Evolutionary conservation across 2,329 filamentous ascomycete genomes (phyloP).

Genomic region (Parastagonospora nodorum): DNA sequence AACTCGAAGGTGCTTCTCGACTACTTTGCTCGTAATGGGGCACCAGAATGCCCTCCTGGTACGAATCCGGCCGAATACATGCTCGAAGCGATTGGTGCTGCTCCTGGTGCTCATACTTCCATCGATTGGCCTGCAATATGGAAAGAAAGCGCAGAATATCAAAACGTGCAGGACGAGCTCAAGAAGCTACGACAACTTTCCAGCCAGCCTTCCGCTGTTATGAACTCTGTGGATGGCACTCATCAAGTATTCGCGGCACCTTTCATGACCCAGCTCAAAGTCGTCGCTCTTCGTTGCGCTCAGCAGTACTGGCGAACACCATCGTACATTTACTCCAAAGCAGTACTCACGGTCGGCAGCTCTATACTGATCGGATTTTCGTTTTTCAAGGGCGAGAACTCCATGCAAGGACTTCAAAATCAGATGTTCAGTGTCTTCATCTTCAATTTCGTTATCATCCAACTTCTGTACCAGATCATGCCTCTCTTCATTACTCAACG

Average conservation of each 20-base stretch:
- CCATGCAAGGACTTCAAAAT: slow-evolving; percentile 52
- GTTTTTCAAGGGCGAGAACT: slow-evolving; percentile 46
- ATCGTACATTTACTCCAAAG: slow-evolving; percentile 49
- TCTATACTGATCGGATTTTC: slow-evolving; percentile 47
- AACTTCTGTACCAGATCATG: slow-evolving; percentile 54
- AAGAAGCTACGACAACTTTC: slow-evolving; percentile 46
- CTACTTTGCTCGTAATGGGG: slow-evolving; percentile 77
- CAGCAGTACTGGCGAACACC: slow-evolving; percentile 55
- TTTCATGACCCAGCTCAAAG: slow-evolving; percentile 37
- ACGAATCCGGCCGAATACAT: slow-evolving; percentile 79
- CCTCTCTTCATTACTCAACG: slow-evolving; percentile 62
- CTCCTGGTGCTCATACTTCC: slow-evolving; percentile 25
- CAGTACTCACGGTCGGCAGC: slow-evolving; percentile 31
- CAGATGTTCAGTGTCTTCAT: slow-evolving; percentile 59
- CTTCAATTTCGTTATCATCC: slow-evolving; percentile 51
- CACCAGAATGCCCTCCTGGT: slow-evolving; percentile 63
- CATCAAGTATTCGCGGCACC: slow-evolving; percentile 52
- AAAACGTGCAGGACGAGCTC: slow-evolving; percentile 44
- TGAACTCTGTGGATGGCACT: slow-evolving; percentile 52
- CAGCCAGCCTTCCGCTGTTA: slow-evolving; percentile 29
- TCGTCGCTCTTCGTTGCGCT: slow-evolving; percentile 50
- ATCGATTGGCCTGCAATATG: slow-evolving; percentile 51
- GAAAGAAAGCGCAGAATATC: slow-evolving; percentile 32
- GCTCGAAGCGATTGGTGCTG: slow-evolving; percentile 56
- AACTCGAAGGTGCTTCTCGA: slow-evolving; percentile 67